phyloP scores from a whole-genome alignment of 2,329 filamentous ascomycete species.

The Immersiporthe knoxdaviesiana region DNA sequence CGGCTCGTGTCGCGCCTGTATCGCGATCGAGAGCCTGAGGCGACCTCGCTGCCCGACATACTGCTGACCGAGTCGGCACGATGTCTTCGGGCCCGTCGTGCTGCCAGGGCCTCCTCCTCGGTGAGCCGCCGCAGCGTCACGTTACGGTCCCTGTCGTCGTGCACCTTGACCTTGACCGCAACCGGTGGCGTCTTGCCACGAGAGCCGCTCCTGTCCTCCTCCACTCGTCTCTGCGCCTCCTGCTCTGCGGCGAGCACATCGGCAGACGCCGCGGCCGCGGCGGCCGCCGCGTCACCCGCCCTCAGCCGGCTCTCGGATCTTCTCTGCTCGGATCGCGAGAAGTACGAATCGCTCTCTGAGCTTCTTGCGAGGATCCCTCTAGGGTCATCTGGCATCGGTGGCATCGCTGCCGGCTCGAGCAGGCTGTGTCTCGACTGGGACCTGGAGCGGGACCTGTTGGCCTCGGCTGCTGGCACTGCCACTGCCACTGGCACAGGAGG shows the following conservation, averaged over 20 bases:
- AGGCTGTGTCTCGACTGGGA: constrained; percentile 47
- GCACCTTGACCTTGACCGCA: constrained; percentile 62
- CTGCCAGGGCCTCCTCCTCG: constrained; percentile 59
- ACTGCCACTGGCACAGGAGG: constrained; percentile 17
- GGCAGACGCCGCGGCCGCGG: constrained; percentile 52
- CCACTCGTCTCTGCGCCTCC: constrained; percentile 41
- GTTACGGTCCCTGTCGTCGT: constrained; percentile 63
- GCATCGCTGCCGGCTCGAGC: constrained; percentile 50
- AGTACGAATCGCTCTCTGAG: constrained; percentile 49
- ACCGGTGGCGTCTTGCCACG: constrained; percentile 50
- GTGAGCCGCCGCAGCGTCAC: constrained; percentile 65
- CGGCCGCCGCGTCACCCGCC: constrained; percentile 51
- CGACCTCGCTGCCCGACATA: constrained; percentile 56
- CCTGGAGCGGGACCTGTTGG: constrained; percentile 36
- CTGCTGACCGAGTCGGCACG: constrained; percentile 59
- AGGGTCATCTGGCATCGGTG: constrained; percentile 57
- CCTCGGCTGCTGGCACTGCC: constrained; percentile 23
- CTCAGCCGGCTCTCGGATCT: constrained; percentile 51
- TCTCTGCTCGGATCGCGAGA: constrained; percentile 47
- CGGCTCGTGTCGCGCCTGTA: constrained; percentile 60
- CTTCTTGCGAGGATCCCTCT: constrained; percentile 47
- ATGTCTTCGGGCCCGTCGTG: constrained; percentile 43
- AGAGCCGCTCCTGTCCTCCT: constrained; percentile 39
- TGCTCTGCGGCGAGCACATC: constrained; percentile 53
- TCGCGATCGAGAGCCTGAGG: constrained; percentile 43